Base-by-base conservation (phyloP, 129 eudicot genomes). In the Centella asiatica region DNA sequence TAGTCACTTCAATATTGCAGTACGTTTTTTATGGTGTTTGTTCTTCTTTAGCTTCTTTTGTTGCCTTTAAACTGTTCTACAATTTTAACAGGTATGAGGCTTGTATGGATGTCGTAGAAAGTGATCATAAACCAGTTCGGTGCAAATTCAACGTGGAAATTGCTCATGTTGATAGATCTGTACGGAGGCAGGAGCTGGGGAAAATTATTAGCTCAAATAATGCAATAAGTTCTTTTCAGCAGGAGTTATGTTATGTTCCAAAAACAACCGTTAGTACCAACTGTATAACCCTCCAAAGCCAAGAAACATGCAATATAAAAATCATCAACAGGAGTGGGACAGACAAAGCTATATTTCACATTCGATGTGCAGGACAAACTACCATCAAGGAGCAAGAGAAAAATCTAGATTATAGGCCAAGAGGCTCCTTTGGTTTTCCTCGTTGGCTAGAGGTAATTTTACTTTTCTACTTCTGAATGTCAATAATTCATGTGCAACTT, bases 41-140 rank as follows among this genome's bases (percentile, higher is more conserved):
- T 57, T 36, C 57, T 14, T 58, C 61, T 22, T 27, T 42, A 54
- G 65, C 45, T 34, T 27, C 25, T 1, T 23, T 40, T 40, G 18
- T 60, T 25, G 65, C 22, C 56, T 39, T 39, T 6, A 15, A 44
- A 28, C 4, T 2, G 51, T 20, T 36, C 22, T 48, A 4, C 18
- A 15, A 48, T 51, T 66, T 58, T 67, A 14, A 61, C 64, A 92
- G 98, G 66, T 92, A 92, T 11, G 98, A 87, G 57, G 95, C 95
- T 42, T 77, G 90, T 69, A 92, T 92, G 98, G 98, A 92, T 44
- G 98, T 92, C 68, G 68, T 68, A 66, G 98, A 92, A 72, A 92
- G 98, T 60, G 98, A 92, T 72, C 98, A 92, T 62, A 92, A 92
- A 65, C 98, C 98, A 0, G 95, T 92, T 29, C 85, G 98, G 13